phyloP scores from a whole-genome alignment of 1,284 basidiomycete species.

The Moniliophthora roreri region DNA sequence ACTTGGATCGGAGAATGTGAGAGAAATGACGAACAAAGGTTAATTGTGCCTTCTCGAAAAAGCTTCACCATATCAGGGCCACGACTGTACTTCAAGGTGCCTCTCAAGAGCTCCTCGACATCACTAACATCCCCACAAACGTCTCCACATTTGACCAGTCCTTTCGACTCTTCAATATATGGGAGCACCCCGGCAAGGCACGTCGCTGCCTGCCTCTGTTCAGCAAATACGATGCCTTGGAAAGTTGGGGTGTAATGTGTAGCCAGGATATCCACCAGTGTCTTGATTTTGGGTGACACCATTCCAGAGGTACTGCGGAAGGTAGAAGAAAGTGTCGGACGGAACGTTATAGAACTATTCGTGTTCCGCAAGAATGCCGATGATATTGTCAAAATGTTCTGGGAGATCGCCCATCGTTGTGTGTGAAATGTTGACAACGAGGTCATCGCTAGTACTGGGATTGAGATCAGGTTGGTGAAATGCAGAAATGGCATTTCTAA shows the following conservation, averaged over 20 bases:
- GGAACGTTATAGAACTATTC: no score
- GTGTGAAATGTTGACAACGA: conserved; percentile 1
- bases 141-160: conserved; percentile 58
- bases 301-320: conserved; percentile 45
- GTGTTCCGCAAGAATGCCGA: conserved; percentile 52
- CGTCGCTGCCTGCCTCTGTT: conserved; percentile 77
- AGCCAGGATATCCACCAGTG: conserved; percentile 61
- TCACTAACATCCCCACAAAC: conserved; percentile 68
- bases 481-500: conserved; percentile 45
- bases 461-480: not conserved
- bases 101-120: conserved; percentile 36
- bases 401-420: conserved; percentile 8
- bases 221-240: conserved; percentile 82
- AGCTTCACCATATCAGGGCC: conserved; percentile 59
- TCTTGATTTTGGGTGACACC: conserved; percentile 72
- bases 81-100: conserved; percentile 40
- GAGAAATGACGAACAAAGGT: conserved; percentile 60
- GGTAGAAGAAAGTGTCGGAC: conserved; percentile 37
- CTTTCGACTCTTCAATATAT: conserved; percentile 53
- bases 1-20: no score
- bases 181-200: conserved; percentile 65
- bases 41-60: conserved; percentile 66
- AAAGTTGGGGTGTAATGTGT: conserved; percentile 55
- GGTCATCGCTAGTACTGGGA: not conserved
- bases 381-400: conserved; percentile 43